Evolutionary conservation across 1,139 yeast species (phyloP), one percentile per base, ranked within the genome.

Genomic region (Kurtzmaniella quercitrusa): DNA sequence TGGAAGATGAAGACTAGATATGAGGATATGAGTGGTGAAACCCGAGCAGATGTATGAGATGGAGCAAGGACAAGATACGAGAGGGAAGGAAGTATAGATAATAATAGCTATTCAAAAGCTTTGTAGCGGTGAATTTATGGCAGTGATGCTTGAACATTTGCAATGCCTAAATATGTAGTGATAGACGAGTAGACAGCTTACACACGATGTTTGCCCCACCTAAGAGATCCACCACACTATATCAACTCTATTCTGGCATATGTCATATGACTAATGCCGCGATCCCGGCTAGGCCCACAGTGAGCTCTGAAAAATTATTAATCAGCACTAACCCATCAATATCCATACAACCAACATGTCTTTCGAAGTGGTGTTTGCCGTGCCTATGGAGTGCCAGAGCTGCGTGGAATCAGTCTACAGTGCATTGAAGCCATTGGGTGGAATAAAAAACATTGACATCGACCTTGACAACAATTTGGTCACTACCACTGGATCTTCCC

Each of bases 361-460:
- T 38, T 73, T 70, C 53, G 73, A 82, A 70, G 77, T 85, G 12
- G 86, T 83, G 12, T 85, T 83, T 61, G 88, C 89, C 29, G 94
- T 88, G 43, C 90, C 91, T 2, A 68, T 88, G 73, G 80, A 82
- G 51, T 89, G 96, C 59, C 67, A 80, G 38, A 64, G 76, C 12
- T 88, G 96, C 62, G 87, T 83, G 15, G 76, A 77, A 10, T 70
- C 82, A 2, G 82, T 88, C 9, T 59, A 71, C 5, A 50, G 59
- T 1, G 85, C 83, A 1, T 67, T 88, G n/a, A 54, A 66, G 19
- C 55, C 68, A 3, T 54, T 82, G 8, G 56, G 62, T 3, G 80
- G 81, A 2, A 62, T 86, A 3, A 62, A 70, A 10, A 62, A 66
- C 9, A 72, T 73, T 46, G 73, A 76, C 41, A 70, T 82, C 41